These are phyloP conservation scores for Alternaria ethzedia DNA, from an alignment of 2,329 filamentous ascomycete species.

Conservation along the genomic window DNA sequence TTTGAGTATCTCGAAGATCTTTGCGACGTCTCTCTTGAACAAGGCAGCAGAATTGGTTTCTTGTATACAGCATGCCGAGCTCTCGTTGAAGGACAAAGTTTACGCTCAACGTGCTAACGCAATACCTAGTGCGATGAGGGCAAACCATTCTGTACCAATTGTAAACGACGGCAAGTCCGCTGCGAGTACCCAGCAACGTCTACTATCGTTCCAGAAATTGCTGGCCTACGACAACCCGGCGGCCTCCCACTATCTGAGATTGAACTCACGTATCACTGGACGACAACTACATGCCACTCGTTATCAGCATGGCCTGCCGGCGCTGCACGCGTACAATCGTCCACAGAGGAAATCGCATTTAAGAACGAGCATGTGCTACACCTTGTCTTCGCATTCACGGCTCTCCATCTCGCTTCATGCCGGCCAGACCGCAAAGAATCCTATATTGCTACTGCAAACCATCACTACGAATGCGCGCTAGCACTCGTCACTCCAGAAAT, in stretches of 20 bases:
- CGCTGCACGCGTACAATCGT: slow-evolving; percentile 18
- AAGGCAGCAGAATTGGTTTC: neutral
- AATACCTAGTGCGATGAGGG: slow-evolving; percentile 34
- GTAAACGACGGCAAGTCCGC: slow-evolving; percentile 25
- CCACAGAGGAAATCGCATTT: slow-evolving; percentile 29
- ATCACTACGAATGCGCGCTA: slow-evolving; percentile 32
- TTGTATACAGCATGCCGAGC: neutral
- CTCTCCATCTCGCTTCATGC: slow-evolving; percentile 31
- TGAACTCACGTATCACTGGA: slow-evolving; percentile 37
- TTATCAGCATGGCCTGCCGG: slow-evolving; percentile 24
- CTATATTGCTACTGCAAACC: slow-evolving; percentile 26
- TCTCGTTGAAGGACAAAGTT: neutral
- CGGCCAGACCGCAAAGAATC: slow-evolving; percentile 23
- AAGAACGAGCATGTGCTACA: slow-evolving; percentile 25
- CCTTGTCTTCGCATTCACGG: slow-evolving; percentile 34
- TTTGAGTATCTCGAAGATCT: neutral
- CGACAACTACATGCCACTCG: slow-evolving; percentile 32
- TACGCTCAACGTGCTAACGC: neutral
- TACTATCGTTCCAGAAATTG: neutral
- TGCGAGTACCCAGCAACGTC: slow-evolving; percentile 25
- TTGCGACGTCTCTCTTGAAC: neutral
- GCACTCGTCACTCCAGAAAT: slow-evolving; percentile 27
- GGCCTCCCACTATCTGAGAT: slow-evolving; percentile 25
- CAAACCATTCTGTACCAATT: slow-evolving; percentile 35
- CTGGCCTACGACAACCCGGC: neutral